Evolutionary conservation across 352 stramenopile genomes (phyloP), one percentile per base, ranked within the genome.

Genomic region (Blastocystis sp.): DNA sequence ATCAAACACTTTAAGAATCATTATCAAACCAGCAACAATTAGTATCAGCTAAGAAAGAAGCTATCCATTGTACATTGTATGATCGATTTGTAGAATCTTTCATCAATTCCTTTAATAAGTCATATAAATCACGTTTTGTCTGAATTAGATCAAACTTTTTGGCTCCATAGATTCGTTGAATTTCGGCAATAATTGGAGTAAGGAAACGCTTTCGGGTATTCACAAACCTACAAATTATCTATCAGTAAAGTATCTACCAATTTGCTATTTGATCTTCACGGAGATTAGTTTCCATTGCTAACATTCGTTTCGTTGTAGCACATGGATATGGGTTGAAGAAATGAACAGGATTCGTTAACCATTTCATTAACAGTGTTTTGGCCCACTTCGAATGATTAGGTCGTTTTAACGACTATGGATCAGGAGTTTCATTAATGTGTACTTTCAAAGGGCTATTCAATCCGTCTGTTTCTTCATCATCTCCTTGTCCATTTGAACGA

Each of bases 261-360:
- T 83, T 83, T 3, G 49, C 71, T 19, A 83, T 66, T 29, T 83
- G 71, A n/a, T 83, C 71, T 21, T 83, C 71, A n/a, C 71, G 71
- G 11, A 83, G 51, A 43, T 83, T 83, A 35, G 71, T 83, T 24
- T 83, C 71, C 37, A 14, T 65, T 5, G 71, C 71, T 56, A 83
- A 43, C 71, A 19, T 35, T 3, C 37, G 71, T 56, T 83, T 83
- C 11, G 71, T 66, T 5, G 27, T 43, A 19, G 49, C 32, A 24
- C 49, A 51, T 14, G 71, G 71, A 63, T 83, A 83, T 37, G 71
- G 71, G 29, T 83, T 83, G 35, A 83, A 83, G 51, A 83, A 83
- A 54, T 83, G 71, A 39, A 29, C 27, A 0, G 71, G 71, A 24
- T 35, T 61, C 5, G 71, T 83, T 37, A 83, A 42, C 71, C 71